phyloP scores from a whole-genome alignment of 2,329 filamentous ascomycete genomes.

The Gaeumannomyces sp. region DNA sequence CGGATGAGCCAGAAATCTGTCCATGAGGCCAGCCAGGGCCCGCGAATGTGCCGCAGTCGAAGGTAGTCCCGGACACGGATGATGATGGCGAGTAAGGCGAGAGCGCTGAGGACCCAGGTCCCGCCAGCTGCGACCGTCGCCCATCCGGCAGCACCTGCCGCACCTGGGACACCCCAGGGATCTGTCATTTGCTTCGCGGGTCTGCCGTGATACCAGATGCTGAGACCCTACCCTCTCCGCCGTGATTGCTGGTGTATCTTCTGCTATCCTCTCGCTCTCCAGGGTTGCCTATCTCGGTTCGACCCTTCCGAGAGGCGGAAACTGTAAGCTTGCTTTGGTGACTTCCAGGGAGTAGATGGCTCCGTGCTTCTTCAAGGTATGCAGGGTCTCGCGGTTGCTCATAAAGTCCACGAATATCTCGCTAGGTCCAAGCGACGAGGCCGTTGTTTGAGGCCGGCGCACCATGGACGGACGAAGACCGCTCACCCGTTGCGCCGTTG shows the following conservation, averaged over 20 bases:
- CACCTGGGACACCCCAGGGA: background rate
- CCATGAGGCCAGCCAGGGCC: slow-evolving; percentile 22
- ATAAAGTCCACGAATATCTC: too few species aligned
- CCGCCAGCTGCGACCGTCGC: too few species aligned
- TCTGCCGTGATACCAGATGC: background rate
- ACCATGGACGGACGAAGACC: background rate
- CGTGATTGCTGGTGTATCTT: background rate
- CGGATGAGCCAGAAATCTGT: slow-evolving; percentile 25
- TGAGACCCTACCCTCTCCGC: background rate
- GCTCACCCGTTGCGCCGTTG: background rate
- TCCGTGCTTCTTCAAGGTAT: background rate
- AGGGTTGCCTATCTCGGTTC: too few species aligned
- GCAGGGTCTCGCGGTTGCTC: background rate
- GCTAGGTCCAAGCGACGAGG: background rate
- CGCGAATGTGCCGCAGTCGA: slow-evolving; percentile 23
- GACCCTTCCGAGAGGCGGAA: background rate
- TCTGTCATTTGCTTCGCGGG: background rate
- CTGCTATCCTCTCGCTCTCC: background rate
- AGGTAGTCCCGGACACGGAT: slow-evolving; percentile 11
- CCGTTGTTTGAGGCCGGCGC: background rate
- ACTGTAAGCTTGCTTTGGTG: background rate
- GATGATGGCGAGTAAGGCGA: slow-evolving; percentile 6
- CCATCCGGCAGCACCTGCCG: background rate
- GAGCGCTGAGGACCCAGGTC: background rate
- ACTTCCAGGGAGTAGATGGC: background rate